A percentile compares a stretch with the other conserved stretches of the same genome.
Conservation (phyloP, 495 filamentous ascomycete genomes). For the Thozetella sp. region DNA sequence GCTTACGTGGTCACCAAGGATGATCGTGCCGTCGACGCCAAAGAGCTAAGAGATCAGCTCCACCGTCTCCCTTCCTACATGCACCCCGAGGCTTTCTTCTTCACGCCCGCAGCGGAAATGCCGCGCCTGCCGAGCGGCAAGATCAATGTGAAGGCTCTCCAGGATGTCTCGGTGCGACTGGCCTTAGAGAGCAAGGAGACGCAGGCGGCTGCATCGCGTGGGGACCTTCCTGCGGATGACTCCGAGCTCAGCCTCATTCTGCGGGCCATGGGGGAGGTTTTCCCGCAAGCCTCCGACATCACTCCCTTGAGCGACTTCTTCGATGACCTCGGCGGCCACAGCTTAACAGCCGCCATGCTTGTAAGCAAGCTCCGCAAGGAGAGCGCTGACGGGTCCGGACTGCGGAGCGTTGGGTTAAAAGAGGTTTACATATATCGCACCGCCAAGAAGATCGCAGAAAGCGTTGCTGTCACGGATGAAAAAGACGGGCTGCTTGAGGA, state of each 20-base stretch:
- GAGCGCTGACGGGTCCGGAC: neutral
- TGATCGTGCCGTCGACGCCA: neutral
- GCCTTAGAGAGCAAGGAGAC: neutral
- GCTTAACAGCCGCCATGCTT: neutral
- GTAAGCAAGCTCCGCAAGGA: neutral
- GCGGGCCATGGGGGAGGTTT: neutral
- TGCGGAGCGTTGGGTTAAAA: neutral
- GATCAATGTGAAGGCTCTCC: neutral
- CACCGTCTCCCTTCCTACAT: neutral
- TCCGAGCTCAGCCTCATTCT: neutral
- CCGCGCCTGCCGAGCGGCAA: neutral
- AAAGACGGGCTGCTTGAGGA: neutral
- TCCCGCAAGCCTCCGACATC: neutral
- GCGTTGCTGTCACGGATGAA: neutral
- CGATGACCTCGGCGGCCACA: neutral
- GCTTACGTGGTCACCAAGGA: neutral
- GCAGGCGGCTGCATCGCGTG: neutral
- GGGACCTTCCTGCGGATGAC: neutral
- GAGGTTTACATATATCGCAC: neutral
- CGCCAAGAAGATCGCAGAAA: neutral
- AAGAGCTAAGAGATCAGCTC: neutral
- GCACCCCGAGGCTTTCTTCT: neutral
- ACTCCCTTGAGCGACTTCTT: neutral
- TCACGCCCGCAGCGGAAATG: neutral
- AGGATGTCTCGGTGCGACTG: neutral